These are phyloP conservation scores for Kwoniella shandongensis DNA, from an alignment of 768 basidiomycete genomes.

Conservation along the genomic window DNA sequence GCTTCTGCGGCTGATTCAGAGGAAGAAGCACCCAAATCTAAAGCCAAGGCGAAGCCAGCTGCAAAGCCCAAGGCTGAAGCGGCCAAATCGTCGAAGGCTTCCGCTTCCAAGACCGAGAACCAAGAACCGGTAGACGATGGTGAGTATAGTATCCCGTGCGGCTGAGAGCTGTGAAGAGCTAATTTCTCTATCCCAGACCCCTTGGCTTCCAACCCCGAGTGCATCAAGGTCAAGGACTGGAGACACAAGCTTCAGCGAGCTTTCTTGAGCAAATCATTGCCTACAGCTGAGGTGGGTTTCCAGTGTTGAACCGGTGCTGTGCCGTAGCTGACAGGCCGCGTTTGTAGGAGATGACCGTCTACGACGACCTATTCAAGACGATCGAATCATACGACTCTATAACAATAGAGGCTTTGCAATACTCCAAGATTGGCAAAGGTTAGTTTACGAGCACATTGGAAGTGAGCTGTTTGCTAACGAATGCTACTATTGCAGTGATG, in stretches of 20 bases:
- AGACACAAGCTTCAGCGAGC: constrained; percentile 87
- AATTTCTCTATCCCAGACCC: too few relatives aligned
- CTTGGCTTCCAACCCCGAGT: constrained; percentile 63
- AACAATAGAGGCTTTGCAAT: constrained; percentile 75
- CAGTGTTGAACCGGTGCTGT: not conserved
- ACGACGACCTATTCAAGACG: constrained; percentile 70
- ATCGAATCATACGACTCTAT: constrained; percentile 76
- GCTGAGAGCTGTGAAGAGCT: too few relatives aligned
- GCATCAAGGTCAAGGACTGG: constrained; percentile 80
- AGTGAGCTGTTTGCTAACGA: too few relatives aligned
- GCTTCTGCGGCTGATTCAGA: constrained; percentile 65
- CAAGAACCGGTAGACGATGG: constrained; percentile 62
- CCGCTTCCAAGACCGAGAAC: constrained; percentile 58
- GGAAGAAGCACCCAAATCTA: constrained; percentile 67
- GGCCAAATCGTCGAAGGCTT: constrained; percentile 22
- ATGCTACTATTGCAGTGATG: constrained; percentile 66
- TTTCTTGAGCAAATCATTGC: constrained; percentile 64
- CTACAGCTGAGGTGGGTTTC: constrained; percentile 65
- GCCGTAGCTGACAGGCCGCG: constrained; percentile 10
- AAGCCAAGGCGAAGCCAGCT: constrained; percentile 62
- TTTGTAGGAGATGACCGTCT: constrained; percentile 70
- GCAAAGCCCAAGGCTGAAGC: constrained; percentile 61
- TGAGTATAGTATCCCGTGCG: too few relatives aligned
- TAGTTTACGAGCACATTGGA: constrained; percentile 1
- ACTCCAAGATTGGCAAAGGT: constrained; percentile 60